Base-by-base conservation (phyloP, 2,329 filamentous ascomycete species). In the Colletotrichum higginsianum region DNA sequence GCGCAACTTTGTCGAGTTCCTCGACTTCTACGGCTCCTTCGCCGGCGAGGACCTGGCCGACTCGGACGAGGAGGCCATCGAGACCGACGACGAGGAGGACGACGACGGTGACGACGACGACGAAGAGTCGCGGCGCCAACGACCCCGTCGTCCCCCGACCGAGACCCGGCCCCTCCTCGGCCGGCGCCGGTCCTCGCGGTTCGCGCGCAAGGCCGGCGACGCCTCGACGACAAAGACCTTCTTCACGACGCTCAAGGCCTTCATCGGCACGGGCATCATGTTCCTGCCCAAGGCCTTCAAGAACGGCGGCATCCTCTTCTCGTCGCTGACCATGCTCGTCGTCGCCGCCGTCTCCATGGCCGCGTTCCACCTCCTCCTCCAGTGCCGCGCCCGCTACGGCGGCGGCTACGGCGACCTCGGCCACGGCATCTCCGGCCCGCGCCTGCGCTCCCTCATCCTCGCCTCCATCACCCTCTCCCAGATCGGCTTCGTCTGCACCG, bases 261-360 rank as follows among this genome's bases (percentile, higher is more conserved):
- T 95, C 76, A 88, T 95, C 61, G 93, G 93, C 58, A 95, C 93
- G 0, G 93, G 93, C 72, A 94, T 95, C 79, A 94, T 95, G 90
- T 95, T 95, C 77, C 80, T 95, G 55, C 93, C 93, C 57, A 94
- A 94, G 78, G 93, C 93, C 0, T 95, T 94, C 82, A 89, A 90
- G 77, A 95, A 95, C 74, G 93, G 93, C 46, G 93, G 93, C 30
- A 91, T 95, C 62, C 83, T 94, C 13, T 95, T 95, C 78, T 94
- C 92, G 0, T 91, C 90, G 0, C 81, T 94, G 61, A 91, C 91
- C 0, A 87, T 95, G 74, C 80, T 94, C 56, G 82, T 84, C 12
- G 88, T 94, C 3, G 91, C 93, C 2, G 78, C 88, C 23, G 82
- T 94, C 75, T 93, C 91, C 55, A 92, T 90, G 76, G 78, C 92